These are phyloP conservation scores for Chaetomium olivaceum DNA, from an alignment of 2,329 filamentous ascomycete genomes.

Conservation along the genomic window DNA sequence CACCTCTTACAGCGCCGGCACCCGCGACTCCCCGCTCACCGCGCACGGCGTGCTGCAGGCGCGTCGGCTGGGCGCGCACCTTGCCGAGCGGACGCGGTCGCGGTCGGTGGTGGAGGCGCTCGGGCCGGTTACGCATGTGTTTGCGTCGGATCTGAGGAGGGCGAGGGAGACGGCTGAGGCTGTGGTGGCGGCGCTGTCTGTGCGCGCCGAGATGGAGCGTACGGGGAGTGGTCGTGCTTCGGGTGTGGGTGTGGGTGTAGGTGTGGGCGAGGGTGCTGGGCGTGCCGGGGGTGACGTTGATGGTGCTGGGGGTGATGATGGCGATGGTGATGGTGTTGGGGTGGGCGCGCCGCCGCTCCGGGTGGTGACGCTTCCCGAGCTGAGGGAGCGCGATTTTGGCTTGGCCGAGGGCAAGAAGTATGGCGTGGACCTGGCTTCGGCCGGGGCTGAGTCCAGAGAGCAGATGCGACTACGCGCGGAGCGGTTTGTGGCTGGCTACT, in stretches of 20 bases:
- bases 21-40: constrained; percentile 77
- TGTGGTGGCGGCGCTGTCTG: constrained; percentile 57
- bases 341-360: constrained; percentile 26
- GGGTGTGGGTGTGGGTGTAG: background rate
- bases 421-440: constrained; percentile 39
- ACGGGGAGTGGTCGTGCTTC: no score
- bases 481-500: constrained; percentile 63
- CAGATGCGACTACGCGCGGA: constrained; percentile 66
- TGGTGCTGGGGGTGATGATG: background rate
- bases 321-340: background rate
- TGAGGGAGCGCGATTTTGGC: constrained; percentile 76
- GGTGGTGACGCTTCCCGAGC: constrained; percentile 47
- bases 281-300: background rate
- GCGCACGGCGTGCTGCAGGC: constrained; percentile 80
- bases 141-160: constrained; percentile 75
- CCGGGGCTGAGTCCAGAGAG: constrained; percentile 66
- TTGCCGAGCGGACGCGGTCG: constrained; percentile 49
- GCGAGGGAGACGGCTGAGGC: constrained; percentile 71
- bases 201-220: no score
- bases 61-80: constrained; percentile 65
- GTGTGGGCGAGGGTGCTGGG: no score
- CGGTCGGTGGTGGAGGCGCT: no score
- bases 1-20: constrained; percentile 61
- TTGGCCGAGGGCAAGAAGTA: constrained; percentile 67
- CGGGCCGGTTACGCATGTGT: constrained; percentile 66